A percentile compares a stretch with the other conserved stretches of the same genome.
phyloP scores from a whole-genome alignment of 495 filamentous ascomycete species.

The Hypomontagnella submonticulosa region DNA sequence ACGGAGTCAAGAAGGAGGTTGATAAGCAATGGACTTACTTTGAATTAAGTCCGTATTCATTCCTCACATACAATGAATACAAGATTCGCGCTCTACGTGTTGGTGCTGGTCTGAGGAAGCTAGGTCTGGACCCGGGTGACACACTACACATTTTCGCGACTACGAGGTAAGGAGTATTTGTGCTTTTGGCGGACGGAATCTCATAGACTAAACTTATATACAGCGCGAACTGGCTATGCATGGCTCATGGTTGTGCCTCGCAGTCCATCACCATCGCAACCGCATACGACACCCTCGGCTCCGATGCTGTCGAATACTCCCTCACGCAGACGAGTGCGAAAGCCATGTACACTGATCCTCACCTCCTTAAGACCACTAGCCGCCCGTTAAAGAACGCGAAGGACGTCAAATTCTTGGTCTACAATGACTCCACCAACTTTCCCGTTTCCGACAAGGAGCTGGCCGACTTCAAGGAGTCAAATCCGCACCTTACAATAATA shows the following conservation, averaged over 20 bases:
- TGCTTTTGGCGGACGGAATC: not conserved
- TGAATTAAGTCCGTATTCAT: constrained; percentile 70
- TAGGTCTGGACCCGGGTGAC: constrained; percentile 63
- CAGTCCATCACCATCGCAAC: constrained; percentile 74
- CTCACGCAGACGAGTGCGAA: constrained; percentile 68
- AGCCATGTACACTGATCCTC: constrained; percentile 70
- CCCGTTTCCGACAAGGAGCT: constrained; percentile 55
- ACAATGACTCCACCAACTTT: constrained; percentile 55
- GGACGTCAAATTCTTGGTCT: constrained; percentile 57
- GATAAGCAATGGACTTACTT: constrained; percentile 77
- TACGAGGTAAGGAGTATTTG: constrained; percentile 56
- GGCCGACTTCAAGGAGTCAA: constrained; percentile 54
- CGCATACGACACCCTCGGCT: constrained; percentile 73
- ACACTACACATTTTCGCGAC: constrained; percentile 70
- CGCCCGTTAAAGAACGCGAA: constrained; percentile 56
- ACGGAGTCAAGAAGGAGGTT: constrained; percentile 68
- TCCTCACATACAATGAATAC: constrained; percentile 70
- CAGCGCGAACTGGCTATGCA: constrained; percentile 61
- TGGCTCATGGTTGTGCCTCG: constrained; percentile 61
- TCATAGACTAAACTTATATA: constrained; percentile 28
- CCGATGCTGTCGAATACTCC: constrained; percentile 69
- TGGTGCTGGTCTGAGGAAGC: constrained; percentile 66
- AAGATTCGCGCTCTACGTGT: constrained; percentile 62
- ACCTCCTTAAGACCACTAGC: constrained; percentile 62
- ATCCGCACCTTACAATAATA: constrained; percentile 54